phyloP scores from a whole-genome alignment of 345 rosid genomes.

The Conringia planisiliqua region DNA sequence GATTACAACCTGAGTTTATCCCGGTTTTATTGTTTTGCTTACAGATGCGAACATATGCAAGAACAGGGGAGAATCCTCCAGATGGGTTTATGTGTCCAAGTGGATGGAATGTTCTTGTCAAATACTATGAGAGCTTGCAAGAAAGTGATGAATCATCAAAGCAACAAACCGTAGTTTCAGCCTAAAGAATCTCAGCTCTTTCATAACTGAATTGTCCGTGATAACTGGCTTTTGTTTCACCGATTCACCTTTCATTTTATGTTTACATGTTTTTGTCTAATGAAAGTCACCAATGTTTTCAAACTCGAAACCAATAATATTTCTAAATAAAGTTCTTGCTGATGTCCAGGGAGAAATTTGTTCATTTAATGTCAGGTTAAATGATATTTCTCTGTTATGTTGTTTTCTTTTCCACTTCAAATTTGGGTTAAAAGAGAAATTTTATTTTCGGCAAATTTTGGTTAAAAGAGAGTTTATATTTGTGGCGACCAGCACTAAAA shows the following conservation, averaged over 20 bases:
- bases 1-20: not conserved
- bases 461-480: not conserved
- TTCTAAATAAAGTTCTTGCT: constrained; percentile 9
- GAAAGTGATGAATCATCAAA: constrained; percentile 42
- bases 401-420: not conserved
- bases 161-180: constrained; percentile 35
- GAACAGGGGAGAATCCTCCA: constrained; percentile 85
- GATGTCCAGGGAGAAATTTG: not conserved
- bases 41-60: constrained; percentile 87
- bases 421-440: not conserved
- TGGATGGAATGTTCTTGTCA: constrained; percentile 91
- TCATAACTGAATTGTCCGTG: not conserved
- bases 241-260: not conserved
- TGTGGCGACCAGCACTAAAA: not conserved
- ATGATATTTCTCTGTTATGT: not conserved
- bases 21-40: not conserved
- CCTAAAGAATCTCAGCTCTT: not conserved
- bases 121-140: constrained; percentile 71
- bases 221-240: constrained; percentile 3
- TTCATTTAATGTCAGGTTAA: not conserved
- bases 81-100: constrained; percentile 96
- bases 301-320: not conserved
- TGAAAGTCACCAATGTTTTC: not conserved
- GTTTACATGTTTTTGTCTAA: constrained; percentile 5
- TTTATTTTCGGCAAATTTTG: not conserved